phyloP scores from a whole-genome alignment of 495 filamentous ascomycete genomes.

The Diplogelasinospora grovesii region DNA sequence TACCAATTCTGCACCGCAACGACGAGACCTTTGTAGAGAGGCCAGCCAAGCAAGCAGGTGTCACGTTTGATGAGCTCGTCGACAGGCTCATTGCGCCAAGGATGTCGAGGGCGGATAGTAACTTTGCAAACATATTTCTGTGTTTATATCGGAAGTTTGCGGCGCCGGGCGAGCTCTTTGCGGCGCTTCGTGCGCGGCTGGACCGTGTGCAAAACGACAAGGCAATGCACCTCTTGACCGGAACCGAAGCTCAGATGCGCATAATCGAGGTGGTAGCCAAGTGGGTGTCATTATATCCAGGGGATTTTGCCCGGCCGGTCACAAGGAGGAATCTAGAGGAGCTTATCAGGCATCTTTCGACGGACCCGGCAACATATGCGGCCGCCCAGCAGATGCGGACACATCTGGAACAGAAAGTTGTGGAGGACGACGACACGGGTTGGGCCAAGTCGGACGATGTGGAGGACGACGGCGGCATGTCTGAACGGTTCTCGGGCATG shows the following conservation, averaged over 20 bases:
- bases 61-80: conserved; percentile 81
- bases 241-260: conserved; percentile 71
- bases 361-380: conserved; percentile 67
- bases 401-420: conserved; percentile 54
- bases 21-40: conserved; percentile 44
- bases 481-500: conserved; percentile 12
- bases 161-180: conserved; percentile 67
- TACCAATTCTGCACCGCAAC: conserved; percentile 51
- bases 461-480: conserved; percentile 34
- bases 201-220: conserved; percentile 58
- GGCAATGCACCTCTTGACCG: conserved; percentile 54
- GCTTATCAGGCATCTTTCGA: conserved; percentile 63
- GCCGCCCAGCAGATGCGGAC: conserved; percentile 75
- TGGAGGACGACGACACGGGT: conserved; percentile 74
- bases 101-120: conserved; percentile 77
- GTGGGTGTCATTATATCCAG: conserved; percentile 87
- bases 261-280: conserved; percentile 77
- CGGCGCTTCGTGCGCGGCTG: conserved; percentile 66
- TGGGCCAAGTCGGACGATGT: conserved; percentile 68
- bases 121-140: conserved; percentile 80
- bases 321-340: conserved; percentile 62
- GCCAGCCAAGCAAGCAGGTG: conserved; percentile 49
- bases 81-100: conserved; percentile 75
- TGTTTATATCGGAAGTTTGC: conserved; percentile 96
- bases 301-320: conserved; percentile 79